A percentile compares a stretch with the other conserved stretches of the same genome.
phyloP scores from a whole-genome alignment of 768 basidiomycete species.

The Podaxis sp. region DNA sequence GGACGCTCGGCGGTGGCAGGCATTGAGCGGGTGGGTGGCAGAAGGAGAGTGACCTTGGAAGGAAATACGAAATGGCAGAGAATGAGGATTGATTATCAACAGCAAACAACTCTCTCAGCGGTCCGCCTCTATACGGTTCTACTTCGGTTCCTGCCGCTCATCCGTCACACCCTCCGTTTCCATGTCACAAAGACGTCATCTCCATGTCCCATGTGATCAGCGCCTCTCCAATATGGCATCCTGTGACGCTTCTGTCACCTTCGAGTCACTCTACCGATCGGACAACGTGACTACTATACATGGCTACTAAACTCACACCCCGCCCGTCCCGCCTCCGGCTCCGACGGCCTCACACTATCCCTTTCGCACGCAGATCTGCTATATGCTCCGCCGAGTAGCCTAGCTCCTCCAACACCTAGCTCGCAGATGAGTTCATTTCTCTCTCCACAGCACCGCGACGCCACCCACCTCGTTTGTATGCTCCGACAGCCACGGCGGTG shows the following conservation, averaged over 20 bases:
- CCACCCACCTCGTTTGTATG: constrained; percentile 71
- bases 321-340: constrained; percentile 21
- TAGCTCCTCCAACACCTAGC: constrained; percentile 42
- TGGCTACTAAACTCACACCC: constrained; percentile 13
- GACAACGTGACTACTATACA: constrained; percentile 1
- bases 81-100: constrained; percentile 25
- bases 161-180: constrained; percentile 16
- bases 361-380: constrained; percentile 39
- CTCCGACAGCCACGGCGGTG: constrained; percentile 88
- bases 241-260: constrained; percentile 13
- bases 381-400: constrained; percentile 40
- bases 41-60: constrained; percentile 12
- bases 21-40: constrained; percentile 18
- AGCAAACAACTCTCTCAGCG: constrained; percentile 19
- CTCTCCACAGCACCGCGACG: constrained; percentile 5
- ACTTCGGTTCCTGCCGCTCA: constrained; percentile 17
- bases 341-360: constrained; percentile 29
- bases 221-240: constrained; percentile 10
- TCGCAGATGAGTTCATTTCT: constrained; percentile 13
- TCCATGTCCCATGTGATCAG: constrained; percentile 12
- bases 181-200: constrained; percentile 16
- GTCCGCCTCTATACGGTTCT: constrained; percentile 19
- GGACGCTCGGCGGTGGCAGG: constrained; percentile 21
- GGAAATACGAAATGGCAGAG: constrained; percentile 6
- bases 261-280: not conserved